Evolutionary conservation across 2,329 filamentous ascomycete species (phyloP), one percentile per base, ranked within the genome.

Genomic region (Knufia fluminis): DNA sequence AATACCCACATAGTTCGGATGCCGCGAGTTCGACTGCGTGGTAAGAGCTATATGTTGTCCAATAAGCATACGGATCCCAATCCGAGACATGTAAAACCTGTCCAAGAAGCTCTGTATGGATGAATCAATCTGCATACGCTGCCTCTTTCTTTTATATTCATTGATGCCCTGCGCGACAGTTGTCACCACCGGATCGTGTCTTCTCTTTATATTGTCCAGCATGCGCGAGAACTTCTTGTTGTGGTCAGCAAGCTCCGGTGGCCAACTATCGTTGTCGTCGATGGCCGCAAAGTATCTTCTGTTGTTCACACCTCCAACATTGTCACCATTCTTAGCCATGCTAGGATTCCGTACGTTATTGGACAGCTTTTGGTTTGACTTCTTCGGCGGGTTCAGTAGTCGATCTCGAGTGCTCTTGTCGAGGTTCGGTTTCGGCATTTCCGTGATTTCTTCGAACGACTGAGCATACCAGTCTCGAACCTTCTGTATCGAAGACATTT

Each of bases 401-500:
- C 87, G 79, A 58, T 89, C 80, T 64, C 83, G 83, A 55, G 94
- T 77, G 58, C 94, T 86, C 62, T 77, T 77, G 52, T 78, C 78
- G 32, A 97, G 77, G 48, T 78, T 76, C 50, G 92, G 92, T 62
- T 86, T 80, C 53, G 85, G 80, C 4, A 98, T 76, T 49, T 79
- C 82, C 58, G 90, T 96, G 68, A 98, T 94, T 77, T 98, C 92
- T 88, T 98, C 92, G 64, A 98, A 98, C 46, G 92, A 98, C 72
- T 98, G 92, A 56, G 91, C 92, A 68, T 98, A 98, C 92, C 92
- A 98, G 64, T 97, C 90, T 66, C 90, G 85, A 59, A 98, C 92
- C 63, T 84, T 88, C 66, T 84, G 83, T 59, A 98, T 95, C 9
- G 92, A 97, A 33, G 90, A 87, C 92, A 98, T 97, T 59, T 97